Base-by-base conservation (phyloP, 2,329 filamentous ascomycete species). In the Fusarium sp. region DNA sequence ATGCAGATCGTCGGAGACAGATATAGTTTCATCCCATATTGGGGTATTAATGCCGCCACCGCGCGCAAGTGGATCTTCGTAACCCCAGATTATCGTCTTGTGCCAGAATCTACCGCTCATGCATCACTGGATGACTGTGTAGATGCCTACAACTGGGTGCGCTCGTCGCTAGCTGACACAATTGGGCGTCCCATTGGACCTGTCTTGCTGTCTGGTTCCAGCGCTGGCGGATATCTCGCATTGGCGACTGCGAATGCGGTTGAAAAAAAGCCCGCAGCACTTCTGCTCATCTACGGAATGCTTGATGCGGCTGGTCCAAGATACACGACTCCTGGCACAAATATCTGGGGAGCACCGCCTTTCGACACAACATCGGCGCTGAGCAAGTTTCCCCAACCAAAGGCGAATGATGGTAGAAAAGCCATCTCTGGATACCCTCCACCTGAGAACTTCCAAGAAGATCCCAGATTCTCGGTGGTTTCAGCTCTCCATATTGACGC, bases 11-110 rank as follows among this genome's bases (percentile, higher is more conserved):
- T 75, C 2, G 73, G 73, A 5, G 73, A 75, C 9, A 63, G 73
- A 40, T 67, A 73, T 17, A 71, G 73, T 4, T 75, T 70, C 12
- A 11, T 71, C 14, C 73, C 73, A 3, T 48, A 64, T 41, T 75
- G 73, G 73, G 67, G 73, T 5, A 20, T 75, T 27, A 64, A 76
- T 17, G 67, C 64, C 3, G 64, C 50, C 5, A 57, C 49, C 11
- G 58, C 69, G 35, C 67, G 73, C 11, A 75, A 64, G 58, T 75
- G 73, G 73, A 64, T 74, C 27, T 75, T 75, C 6, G 69, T 75
- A 1, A 73, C 64, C 2, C 73, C 73, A 3, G 73, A 75, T 32
- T 75, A 75, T 20, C 73, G 73, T 1, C 55, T 75, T 23, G 35
- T 75, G 3, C 73, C 73, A 4, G 73, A 75, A 6, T 66, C 69